These are phyloP conservation scores for Aspergillus sp. DNA, from an alignment of 2,329 filamentous ascomycete species.

Conservation along the genomic window DNA sequence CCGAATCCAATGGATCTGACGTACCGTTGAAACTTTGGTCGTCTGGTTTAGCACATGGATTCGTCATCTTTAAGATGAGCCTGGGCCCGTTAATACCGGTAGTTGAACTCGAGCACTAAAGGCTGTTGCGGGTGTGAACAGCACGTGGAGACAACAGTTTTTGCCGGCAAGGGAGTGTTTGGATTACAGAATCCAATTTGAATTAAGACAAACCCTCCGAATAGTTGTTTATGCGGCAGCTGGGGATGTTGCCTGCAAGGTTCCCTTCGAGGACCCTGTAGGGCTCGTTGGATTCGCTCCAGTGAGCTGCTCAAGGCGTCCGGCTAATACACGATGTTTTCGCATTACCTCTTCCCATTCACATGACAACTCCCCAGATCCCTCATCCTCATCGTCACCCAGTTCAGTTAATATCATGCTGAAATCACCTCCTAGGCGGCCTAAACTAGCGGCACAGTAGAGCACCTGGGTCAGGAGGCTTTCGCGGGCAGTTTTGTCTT, in stretches of 20 bases:
- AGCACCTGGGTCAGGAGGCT: constrained; percentile 89
- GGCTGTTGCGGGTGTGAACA: background rate
- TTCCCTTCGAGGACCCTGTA: constrained; percentile 18
- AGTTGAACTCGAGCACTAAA: background rate
- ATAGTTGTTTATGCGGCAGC: background rate
- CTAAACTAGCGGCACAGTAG: constrained; percentile 89
- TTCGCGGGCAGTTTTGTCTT: constrained; percentile 76
- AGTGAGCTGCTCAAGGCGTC: constrained; percentile 54
- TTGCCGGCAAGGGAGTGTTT: background rate
- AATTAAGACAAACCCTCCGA: background rate
- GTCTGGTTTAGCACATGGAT: background rate
- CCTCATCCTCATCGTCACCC: constrained; percentile 40
- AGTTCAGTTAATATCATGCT: constrained; percentile 75
- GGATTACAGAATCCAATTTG: background rate
- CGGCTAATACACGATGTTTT: constrained; percentile 81
- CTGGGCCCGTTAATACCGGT: background rate
- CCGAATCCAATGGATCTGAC: background rate
- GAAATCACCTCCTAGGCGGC: constrained; percentile 88
- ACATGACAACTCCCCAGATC: constrained; percentile 48
- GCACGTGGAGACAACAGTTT: background rate
- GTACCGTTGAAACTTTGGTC: background rate
- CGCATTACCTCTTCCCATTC: constrained; percentile 89
- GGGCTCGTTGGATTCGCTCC: constrained; percentile 20
- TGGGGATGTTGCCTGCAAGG: constrained; percentile 18
- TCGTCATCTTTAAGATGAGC: background rate